phyloP scores from a whole-genome alignment of 225 moss, liverwort and hornwort species.

The Pleurozium schreberi region DNA sequence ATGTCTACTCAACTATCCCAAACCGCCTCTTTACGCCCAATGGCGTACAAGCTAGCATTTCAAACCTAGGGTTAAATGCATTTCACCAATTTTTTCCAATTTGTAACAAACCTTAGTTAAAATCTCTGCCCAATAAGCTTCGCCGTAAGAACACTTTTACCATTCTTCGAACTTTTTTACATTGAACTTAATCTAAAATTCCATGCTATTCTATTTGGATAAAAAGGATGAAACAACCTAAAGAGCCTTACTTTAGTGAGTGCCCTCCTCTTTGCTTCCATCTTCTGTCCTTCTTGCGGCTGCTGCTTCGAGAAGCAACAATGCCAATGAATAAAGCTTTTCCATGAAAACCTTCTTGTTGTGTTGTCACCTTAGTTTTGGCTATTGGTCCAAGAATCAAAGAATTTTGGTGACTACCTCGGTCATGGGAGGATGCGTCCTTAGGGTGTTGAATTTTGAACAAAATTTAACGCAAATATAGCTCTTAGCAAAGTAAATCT shows the following conservation, averaged over 20 bases:
- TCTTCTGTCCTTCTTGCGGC: neutral
- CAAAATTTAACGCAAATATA: neutral
- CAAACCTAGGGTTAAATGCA: neutral
- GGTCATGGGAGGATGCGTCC: too few relatives aligned
- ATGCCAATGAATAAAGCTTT: neutral
- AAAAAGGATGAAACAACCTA: neutral
- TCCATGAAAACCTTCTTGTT: neutral
- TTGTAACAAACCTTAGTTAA: too few relatives aligned
- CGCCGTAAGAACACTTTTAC: too few relatives aligned
- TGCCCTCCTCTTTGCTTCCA: neutral
- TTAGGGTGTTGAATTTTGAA: too few relatives aligned
- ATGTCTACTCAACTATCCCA: neutral
- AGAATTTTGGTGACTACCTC: too few relatives aligned
- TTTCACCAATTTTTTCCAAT: neutral
- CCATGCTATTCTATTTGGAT: too few relatives aligned
- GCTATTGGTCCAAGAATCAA: too few relatives aligned
- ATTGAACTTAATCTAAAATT: neutral
- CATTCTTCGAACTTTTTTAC: neutral
- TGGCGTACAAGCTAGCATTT: rapidly evolving
- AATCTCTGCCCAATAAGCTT: neutral
- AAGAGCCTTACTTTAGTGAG: neutral
- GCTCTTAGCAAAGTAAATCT: neutral
- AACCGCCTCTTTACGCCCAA: neutral
- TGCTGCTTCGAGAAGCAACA: neutral
- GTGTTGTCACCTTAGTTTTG: neutral